A percentile compares a stretch with the other conserved stretches of the same genome.
Conservation (phyloP, 768 basidiomycete species). For the Cystobasidium ongulense region DNA sequence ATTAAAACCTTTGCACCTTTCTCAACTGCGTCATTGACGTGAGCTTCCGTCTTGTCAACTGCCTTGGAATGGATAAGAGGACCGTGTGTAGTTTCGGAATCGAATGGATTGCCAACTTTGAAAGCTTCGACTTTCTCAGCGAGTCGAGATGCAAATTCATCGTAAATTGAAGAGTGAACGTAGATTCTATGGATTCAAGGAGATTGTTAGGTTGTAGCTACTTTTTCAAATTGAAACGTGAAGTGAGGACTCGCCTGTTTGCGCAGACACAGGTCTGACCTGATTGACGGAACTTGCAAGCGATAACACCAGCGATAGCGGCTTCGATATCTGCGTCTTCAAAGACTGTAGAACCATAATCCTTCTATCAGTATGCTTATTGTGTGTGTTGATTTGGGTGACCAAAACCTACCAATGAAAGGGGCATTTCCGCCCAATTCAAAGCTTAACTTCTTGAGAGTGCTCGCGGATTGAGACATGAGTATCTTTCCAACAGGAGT, state of each 20-base stretch:
- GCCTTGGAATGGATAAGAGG: conserved; percentile 84
- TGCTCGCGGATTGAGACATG: conserved; percentile 44
- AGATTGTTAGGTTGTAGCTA: conserved; percentile 40
- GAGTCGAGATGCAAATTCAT: conserved; percentile 79
- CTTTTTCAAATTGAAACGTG: neutral
- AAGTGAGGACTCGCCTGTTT: conserved; percentile 28
- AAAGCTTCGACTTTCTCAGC: conserved; percentile 54
- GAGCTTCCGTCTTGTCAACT: conserved; percentile 70
- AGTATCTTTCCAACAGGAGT: conserved; percentile 47
- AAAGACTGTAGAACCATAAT: conserved; percentile 55
- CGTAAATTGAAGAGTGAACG: conserved; percentile 75
- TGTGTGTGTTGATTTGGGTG: too few relatives aligned
- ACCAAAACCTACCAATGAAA: conserved; percentile 56
- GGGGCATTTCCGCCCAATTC: conserved; percentile 93
- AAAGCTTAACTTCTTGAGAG: conserved; percentile 47
- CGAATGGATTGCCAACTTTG: conserved; percentile 76
- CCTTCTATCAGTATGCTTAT: too few relatives aligned
- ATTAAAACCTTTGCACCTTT: conserved; percentile 80
- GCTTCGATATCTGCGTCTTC: conserved; percentile 88
- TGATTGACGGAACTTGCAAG: conserved; percentile 48
- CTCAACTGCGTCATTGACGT: conserved; percentile 77
- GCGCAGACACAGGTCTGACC: conserved; percentile 61
- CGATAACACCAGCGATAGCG: conserved; percentile 66
- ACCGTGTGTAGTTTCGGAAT: conserved; percentile 64
- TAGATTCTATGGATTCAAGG: conserved; percentile 82